Percentiles rank a stretch among this genome's conserved stretches.
These are phyloP conservation scores for Alternaria sp. DNA, from an alignment of 2,329 filamentous ascomycete species.

Conservation along the genomic window DNA sequence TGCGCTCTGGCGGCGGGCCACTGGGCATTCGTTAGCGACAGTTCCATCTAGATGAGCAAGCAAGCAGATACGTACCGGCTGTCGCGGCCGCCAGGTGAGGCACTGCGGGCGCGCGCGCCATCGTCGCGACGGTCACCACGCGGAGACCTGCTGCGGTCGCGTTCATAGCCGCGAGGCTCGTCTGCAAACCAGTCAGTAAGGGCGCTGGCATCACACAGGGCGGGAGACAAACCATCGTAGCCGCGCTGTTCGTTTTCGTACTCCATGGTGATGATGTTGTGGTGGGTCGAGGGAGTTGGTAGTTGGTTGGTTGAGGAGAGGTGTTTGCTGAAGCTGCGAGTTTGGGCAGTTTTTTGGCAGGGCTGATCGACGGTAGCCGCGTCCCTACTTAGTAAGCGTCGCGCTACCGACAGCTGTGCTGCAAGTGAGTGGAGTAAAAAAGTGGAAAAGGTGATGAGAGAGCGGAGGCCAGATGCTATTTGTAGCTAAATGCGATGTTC, in stretches of 20 bases:
- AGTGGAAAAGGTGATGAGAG: slow-evolving; percentile 6
- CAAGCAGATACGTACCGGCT: slow-evolving; percentile 39
- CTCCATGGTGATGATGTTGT: slow-evolving; percentile 61
- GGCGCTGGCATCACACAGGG: slow-evolving; percentile 9
- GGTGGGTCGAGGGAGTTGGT: slow-evolving; percentile 29
- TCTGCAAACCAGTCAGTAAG: slow-evolving; percentile 48
- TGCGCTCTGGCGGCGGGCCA: slow-evolving; percentile 56
- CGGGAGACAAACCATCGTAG: slow-evolving; percentile 66
- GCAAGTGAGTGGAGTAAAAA: slow-evolving; percentile 31
- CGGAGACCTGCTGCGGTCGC: slow-evolving; percentile 71
- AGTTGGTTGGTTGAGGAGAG: slow-evolving; percentile 25
- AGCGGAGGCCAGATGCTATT: slow-evolving; percentile 8
- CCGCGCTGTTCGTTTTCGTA: slow-evolving; percentile 70
- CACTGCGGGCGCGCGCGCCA: slow-evolving; percentile 67
- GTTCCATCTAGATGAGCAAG: neutral
- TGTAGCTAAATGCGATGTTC: slow-evolving; percentile 1
- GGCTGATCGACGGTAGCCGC: slow-evolving; percentile 41
- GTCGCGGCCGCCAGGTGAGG: slow-evolving; percentile 66
- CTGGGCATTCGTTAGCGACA: slow-evolving; percentile 43
- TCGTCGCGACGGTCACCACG: slow-evolving; percentile 60
- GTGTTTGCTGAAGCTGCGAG: slow-evolving; percentile 30
- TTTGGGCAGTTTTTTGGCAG: slow-evolving; percentile 38
- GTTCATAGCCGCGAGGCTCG: slow-evolving; percentile 67
- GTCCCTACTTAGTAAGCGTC: slow-evolving; percentile 37
- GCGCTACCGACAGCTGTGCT: slow-evolving; percentile 31